phyloP scores from a whole-genome alignment of 2,329 filamentous ascomycete genomes.

The Zopfia rhizophila region DNA sequence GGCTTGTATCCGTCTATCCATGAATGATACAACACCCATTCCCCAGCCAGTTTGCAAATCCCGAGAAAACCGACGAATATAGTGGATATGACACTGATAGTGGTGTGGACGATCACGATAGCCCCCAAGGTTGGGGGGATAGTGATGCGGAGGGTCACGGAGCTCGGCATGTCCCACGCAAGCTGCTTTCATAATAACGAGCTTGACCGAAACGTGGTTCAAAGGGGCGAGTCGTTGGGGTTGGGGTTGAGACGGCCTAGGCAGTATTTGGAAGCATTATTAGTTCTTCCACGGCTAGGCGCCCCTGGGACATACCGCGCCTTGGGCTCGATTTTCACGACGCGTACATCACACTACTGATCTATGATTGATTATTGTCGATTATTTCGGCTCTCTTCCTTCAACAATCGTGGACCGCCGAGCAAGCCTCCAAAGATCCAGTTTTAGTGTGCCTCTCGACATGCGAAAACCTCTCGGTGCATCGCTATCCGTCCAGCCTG shows the following conservation, averaged over 20 bases:
- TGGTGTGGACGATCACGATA: conserved; percentile 29
- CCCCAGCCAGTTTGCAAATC: not conserved
- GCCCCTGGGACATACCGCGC: conserved; percentile 49
- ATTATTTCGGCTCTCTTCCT: conserved; percentile 36
- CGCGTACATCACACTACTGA: conserved; percentile 39
- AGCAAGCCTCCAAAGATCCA: conserved; percentile 28
- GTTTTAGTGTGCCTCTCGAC: conserved; percentile 31
- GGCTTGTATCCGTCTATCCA: conserved; percentile 18
- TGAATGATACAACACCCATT: conserved; percentile 7
- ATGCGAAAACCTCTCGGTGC: conserved; percentile 25
- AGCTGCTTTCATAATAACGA: conserved; percentile 32
- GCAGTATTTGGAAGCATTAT: conserved; percentile 43
- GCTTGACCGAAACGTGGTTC: conserved; percentile 1
- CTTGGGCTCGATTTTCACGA: conserved; percentile 26
- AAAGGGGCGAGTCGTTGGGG: conserved; percentile 28
- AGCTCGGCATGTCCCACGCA: conserved; percentile 12
- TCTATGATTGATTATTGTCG: conserved; percentile 28
- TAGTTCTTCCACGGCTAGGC: conserved; percentile 36
- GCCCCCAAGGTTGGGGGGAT: conserved; percentile 28
- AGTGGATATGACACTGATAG: conserved; percentile 42
- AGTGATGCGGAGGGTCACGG: conserved; percentile 43
- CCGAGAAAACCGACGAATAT: conserved; percentile 18
- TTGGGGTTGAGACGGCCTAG: conserved; percentile 39
- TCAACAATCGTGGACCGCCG: conserved; percentile 32
- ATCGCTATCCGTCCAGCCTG: conserved; percentile 16